phyloP scores from a whole-genome alignment of 2,329 filamentous ascomycete species.

The Xylaria sp. region DNA sequence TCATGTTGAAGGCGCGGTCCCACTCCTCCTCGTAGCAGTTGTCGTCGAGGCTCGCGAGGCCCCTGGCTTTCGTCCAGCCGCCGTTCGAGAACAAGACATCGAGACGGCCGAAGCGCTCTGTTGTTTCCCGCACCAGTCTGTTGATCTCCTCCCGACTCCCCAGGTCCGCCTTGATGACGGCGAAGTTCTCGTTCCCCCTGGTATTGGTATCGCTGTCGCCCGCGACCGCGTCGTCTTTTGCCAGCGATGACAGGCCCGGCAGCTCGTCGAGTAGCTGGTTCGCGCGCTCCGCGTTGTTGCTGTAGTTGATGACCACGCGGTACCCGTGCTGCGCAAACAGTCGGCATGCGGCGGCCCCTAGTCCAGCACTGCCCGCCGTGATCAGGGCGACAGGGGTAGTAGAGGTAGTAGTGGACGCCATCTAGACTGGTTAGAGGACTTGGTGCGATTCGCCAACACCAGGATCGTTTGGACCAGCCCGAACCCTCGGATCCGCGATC shows the following conservation, averaged over 20 bases:
- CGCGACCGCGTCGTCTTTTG: conserved; percentile 6
- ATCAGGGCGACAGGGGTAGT: conserved; percentile 56
- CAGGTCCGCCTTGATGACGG: conserved; percentile 74
- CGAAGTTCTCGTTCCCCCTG: conserved; percentile 50
- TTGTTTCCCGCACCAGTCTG: conserved; percentile 68
- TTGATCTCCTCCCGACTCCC: conserved; percentile 68
- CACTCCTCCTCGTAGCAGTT: conserved; percentile 68
- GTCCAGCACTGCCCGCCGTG: conserved; percentile 69
- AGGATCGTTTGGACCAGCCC: neutral
- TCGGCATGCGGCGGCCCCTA: conserved; percentile 75
- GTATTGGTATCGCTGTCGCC: too few relatives aligned
- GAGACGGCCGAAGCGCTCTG: conserved; percentile 72
- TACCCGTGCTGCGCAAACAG: conserved; percentile 76
- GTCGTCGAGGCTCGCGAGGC: conserved; percentile 62
- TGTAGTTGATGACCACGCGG: conserved; percentile 80
- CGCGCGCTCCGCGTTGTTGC: conserved; percentile 69
- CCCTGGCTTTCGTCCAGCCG: conserved; percentile 62
- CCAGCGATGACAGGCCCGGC: conserved; percentile 55
- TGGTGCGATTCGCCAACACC: neutral
- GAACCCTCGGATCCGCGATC: neutral
- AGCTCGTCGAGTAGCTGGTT: conserved; percentile 68
- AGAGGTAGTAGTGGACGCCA: conserved; percentile 41
- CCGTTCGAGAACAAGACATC: conserved; percentile 84
- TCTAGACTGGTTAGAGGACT: conserved; percentile 8
- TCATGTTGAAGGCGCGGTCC: conserved; percentile 69